These are phyloP conservation scores for Lodderomyces theae DNA, from an alignment of 1,139 yeast species.

Conservation along the genomic window DNA sequence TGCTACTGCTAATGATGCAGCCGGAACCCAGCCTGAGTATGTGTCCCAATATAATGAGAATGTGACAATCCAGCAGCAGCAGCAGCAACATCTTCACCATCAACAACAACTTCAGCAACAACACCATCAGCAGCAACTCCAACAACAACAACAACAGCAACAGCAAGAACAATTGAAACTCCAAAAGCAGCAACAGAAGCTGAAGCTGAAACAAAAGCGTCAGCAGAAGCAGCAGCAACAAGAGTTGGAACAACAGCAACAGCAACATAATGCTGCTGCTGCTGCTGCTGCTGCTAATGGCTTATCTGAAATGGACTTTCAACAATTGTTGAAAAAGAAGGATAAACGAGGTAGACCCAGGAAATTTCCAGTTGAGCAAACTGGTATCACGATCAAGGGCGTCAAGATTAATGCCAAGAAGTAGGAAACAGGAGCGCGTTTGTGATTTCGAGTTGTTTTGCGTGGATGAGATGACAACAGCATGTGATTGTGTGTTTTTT, in stretches of 20 bases:
- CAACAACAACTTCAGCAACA: conserved; percentile 3
- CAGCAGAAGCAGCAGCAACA: conserved; percentile 3
- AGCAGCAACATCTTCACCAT: neutral
- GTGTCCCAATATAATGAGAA: neutral
- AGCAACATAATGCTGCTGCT: conserved; percentile 17
- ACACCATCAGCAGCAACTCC: conserved; percentile 3
- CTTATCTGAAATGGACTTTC: conserved; percentile 36
- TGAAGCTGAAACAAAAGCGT: neutral
- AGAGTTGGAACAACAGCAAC: conserved; percentile 1
- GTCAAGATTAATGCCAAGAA: conserved; percentile 36
- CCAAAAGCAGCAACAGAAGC: neutral
- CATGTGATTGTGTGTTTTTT: too few species aligned
- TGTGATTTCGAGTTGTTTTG: too few species aligned
- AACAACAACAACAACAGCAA: neutral
- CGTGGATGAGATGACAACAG: too few species aligned
- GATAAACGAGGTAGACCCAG: conserved; percentile 52
- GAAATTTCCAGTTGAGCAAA: conserved; percentile 48
- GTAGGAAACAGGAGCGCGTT: too few species aligned
- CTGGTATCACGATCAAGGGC: conserved; percentile 49
- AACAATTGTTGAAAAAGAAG: conserved; percentile 38
- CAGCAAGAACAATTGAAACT: neutral
- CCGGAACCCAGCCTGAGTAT: neutral
- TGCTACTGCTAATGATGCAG: conserved; percentile 1
- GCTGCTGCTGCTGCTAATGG: conserved; percentile 18
- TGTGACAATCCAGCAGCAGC: neutral